phyloP scores from a whole-genome alignment of 495 filamentous ascomycete genomes.

The Annulohypoxylon nitens region DNA sequence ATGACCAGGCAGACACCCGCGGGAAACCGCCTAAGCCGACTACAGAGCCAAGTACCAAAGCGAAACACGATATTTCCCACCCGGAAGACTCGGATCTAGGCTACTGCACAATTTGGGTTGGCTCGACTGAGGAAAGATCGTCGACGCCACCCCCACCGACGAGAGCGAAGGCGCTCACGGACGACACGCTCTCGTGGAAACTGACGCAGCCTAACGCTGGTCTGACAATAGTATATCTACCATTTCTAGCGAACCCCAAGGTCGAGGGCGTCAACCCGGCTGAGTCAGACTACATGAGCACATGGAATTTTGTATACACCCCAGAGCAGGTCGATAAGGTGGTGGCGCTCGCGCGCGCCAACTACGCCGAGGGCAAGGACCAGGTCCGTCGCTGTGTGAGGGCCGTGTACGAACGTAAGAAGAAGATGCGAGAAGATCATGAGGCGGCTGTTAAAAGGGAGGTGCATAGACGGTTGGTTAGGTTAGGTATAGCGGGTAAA shows the following conservation, averaged over 20 bases:
- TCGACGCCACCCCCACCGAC: constrained; percentile 71
- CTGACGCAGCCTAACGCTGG: constrained; percentile 83
- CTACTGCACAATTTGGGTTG: constrained; percentile 97
- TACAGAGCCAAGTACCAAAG: constrained; percentile 38
- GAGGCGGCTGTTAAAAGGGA: constrained; percentile 66
- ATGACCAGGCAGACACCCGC: constrained; percentile 42
- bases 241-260: constrained; percentile 83
- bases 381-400: constrained; percentile 81
- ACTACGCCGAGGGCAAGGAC: constrained; percentile 84
- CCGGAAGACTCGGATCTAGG: constrained; percentile 71
- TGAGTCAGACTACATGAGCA: constrained; percentile 85
- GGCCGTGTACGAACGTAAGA: constrained; percentile 95
- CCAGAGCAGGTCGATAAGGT: constrained; percentile 86
- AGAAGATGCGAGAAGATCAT: constrained; percentile 70
- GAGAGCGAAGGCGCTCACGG: constrained; percentile 71
- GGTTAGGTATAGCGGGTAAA: constrained; percentile 57
- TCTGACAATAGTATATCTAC: constrained; percentile 91
- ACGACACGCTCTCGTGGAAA: constrained; percentile 75
- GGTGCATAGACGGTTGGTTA: constrained; percentile 58
- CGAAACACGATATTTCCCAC: constrained; percentile 50
- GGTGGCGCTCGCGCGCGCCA: constrained; percentile 83
- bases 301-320: constrained; percentile 97
- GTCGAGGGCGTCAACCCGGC: constrained; percentile 84
- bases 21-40: constrained; percentile 29
- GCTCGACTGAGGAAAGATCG: constrained; percentile 77